Conservation (phyloP, 345 rosid genomes). For the thale cress (Arabidopsis thaliana) region DNA sequence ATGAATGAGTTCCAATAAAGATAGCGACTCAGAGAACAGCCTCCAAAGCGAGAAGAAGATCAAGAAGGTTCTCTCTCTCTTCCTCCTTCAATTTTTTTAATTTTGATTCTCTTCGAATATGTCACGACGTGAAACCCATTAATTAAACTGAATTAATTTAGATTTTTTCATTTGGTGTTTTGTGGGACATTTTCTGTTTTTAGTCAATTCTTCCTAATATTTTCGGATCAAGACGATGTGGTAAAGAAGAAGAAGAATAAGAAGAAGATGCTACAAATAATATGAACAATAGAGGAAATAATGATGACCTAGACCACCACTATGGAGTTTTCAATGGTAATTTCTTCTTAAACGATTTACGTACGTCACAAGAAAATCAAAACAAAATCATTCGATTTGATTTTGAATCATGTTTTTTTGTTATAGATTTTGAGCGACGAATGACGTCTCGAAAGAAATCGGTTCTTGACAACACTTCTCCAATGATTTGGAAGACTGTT, state of each 20-base stretch:
- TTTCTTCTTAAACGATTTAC: neutral
- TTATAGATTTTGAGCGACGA: conserved; percentile 54
- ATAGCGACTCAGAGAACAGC: conserved; percentile 49
- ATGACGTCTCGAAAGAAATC: conserved; percentile 49
- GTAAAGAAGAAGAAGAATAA: conserved; percentile 45
- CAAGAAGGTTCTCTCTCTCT: conserved; percentile 55
- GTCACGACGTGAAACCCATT: conserved; percentile 46
- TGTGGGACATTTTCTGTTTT: conserved; percentile 2
- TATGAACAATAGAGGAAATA: conserved; percentile 38
- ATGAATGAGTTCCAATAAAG: conserved; percentile 44
- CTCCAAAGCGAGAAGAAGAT: conserved; percentile 64
- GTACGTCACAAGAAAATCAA: conserved; percentile 30
- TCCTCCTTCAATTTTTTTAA: neutral
- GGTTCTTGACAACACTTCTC: conserved; percentile 54
- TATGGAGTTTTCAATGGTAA: conserved; percentile 46
- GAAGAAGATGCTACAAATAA: conserved; percentile 47
- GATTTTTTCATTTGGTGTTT: neutral
- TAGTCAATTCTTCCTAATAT: conserved; percentile 75
- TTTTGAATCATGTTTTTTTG: conserved; percentile 34
- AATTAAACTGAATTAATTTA: neutral
- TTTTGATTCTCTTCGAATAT: neutral
- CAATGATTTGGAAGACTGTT: conserved; percentile 60
- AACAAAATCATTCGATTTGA: neutral
- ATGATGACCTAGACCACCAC: conserved; percentile 29
- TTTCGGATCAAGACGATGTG: conserved; percentile 61